phyloP scores from a whole-genome alignment of 129 eudicot genomes.

The Ambrosia trifida region DNA sequence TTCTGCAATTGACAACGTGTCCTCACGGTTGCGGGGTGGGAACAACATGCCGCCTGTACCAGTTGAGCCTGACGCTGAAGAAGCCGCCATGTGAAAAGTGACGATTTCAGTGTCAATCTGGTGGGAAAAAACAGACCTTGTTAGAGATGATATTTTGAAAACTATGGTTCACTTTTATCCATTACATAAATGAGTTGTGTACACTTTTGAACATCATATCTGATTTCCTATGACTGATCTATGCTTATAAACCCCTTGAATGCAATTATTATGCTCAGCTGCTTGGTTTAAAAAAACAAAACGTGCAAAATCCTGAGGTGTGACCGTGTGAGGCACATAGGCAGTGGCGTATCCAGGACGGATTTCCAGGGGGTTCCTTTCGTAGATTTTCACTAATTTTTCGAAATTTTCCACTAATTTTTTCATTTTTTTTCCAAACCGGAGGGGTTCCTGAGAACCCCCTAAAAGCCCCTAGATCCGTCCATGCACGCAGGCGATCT shows the following conservation, averaged over 20 bases:
- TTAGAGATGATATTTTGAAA: slow-evolving; percentile 22
- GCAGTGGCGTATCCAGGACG: too few relatives aligned
- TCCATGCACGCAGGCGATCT: too few relatives aligned
- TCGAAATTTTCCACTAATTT: too few relatives aligned
- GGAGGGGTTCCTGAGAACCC: too few relatives aligned
- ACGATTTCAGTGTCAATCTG: neutral
- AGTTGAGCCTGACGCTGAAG: slow-evolving; percentile 69
- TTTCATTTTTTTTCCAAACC: too few relatives aligned
- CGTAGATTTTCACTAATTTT: too few relatives aligned
- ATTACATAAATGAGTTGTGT: slow-evolving; percentile 30
- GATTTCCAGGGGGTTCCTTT: too few relatives aligned
- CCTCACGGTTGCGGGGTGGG: slow-evolving; percentile 75
- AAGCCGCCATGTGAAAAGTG: slow-evolving; percentile 50
- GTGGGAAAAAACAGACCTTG: slow-evolving; percentile 5
- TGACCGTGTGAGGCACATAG: too few relatives aligned
- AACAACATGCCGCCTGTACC: slow-evolving; percentile 54
- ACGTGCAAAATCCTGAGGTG: too few relatives aligned
- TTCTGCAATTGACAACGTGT: slow-evolving; percentile 87
- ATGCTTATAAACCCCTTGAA: slow-evolving; percentile 23
- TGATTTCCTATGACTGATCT: slow-evolving; percentile 15
- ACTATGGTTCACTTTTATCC: slow-evolving; percentile 29
- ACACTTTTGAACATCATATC: slow-evolving; percentile 18
- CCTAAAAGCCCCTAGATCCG: too few relatives aligned
- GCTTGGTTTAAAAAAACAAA: neutral
- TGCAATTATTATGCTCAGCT: neutral